Evolutionary conservation across 1,139 yeast genomes (phyloP).

Genomic region (Petasospora rhodanensis): DNA sequence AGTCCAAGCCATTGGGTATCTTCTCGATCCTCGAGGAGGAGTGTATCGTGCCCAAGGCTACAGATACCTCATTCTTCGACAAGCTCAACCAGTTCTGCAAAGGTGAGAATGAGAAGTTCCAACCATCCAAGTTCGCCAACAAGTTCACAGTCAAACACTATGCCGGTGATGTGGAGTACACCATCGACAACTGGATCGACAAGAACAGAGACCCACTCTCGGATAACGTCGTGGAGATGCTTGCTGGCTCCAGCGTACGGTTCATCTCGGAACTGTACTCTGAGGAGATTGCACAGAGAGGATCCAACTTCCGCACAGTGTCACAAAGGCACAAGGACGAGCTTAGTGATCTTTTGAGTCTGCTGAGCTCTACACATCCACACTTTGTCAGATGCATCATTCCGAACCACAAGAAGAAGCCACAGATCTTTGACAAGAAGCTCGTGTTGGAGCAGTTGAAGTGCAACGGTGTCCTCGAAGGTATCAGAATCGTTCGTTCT

Average conservation of each 20-base stretch:
- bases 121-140: slow-evolving; percentile 61
- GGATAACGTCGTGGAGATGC: slow-evolving; percentile 59
- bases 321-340: slow-evolving; percentile 87
- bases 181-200: slow-evolving; percentile 88
- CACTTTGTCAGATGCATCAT: slow-evolving; percentile 95
- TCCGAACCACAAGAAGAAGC: slow-evolving; percentile 75
- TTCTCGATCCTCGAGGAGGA: slow-evolving; percentile 90
- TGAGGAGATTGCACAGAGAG: slow-evolving; percentile 21
- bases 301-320: slow-evolving; percentile 61
- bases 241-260: slow-evolving; percentile 52
- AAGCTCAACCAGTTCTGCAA: slow-evolving; percentile 53
- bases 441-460: slow-evolving; percentile 85
- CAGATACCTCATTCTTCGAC: slow-evolving; percentile 78
- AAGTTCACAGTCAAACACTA: slow-evolving; percentile 86
- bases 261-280: slow-evolving; percentile 47
- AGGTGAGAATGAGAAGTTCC: slow-evolving; percentile 50
- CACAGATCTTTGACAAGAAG: slow-evolving; percentile 67
- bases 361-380: slow-evolving; percentile 79
- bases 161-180: slow-evolving; percentile 93
- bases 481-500: slow-evolving; percentile 93
- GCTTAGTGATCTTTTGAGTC: slow-evolving; percentile 64
- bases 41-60: slow-evolving; percentile 88
- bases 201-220: slow-evolving; percentile 93
- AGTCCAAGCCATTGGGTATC: slow-evolving; percentile 73
- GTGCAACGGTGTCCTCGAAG: slow-evolving; percentile 97